Conservation (phyloP, 2,329 filamentous ascomycete species). For the Neophaeococcomyces aloes region DNA sequence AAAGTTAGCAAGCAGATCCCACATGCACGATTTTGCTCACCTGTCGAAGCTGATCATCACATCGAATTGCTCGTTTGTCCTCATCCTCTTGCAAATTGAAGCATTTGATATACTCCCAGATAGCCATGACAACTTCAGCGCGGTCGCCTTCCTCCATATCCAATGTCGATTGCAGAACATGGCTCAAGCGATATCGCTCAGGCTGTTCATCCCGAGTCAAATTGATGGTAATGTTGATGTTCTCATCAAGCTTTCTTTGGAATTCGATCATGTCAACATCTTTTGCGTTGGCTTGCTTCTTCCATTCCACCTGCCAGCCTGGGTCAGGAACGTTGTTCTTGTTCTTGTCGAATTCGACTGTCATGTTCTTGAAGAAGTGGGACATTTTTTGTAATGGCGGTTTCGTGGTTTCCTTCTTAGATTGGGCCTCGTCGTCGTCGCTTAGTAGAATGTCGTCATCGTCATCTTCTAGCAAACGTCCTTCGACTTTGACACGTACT, state of each 20-base stretch:
- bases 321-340: constrained; percentile 33
- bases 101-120: constrained; percentile 90
- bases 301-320: constrained; percentile 61
- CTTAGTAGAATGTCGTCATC: constrained; percentile 37
- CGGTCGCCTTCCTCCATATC: constrained; percentile 81
- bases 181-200: constrained; percentile 71
- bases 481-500: constrained; percentile 88
- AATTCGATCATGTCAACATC: constrained; percentile 91
- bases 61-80: constrained; percentile 84
- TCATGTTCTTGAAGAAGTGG: constrained; percentile 43
- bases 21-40: constrained; percentile 41
- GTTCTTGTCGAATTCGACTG: constrained; percentile 41
- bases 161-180: constrained; percentile 68
- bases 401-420: constrained; percentile 46
- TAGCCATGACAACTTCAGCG: constrained; percentile 74
- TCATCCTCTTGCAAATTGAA: constrained; percentile 86
- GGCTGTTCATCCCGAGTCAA: constrained; percentile 73
- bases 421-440: constrained; percentile 34
- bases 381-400: constrained; percentile 30
- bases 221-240: constrained; percentile 81
- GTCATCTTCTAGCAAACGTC: constrained; percentile 64
- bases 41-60: constrained; percentile 69
- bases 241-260: constrained; percentile 84
- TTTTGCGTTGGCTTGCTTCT: constrained; percentile 57
- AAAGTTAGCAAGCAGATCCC: not conserved